A percentile compares a stretch with the other conserved stretches of the same genome.
Evolutionary conservation across 2,329 filamentous ascomycete species (phyloP).

Genomic region (Chalaropsis thielavioides): DNA sequence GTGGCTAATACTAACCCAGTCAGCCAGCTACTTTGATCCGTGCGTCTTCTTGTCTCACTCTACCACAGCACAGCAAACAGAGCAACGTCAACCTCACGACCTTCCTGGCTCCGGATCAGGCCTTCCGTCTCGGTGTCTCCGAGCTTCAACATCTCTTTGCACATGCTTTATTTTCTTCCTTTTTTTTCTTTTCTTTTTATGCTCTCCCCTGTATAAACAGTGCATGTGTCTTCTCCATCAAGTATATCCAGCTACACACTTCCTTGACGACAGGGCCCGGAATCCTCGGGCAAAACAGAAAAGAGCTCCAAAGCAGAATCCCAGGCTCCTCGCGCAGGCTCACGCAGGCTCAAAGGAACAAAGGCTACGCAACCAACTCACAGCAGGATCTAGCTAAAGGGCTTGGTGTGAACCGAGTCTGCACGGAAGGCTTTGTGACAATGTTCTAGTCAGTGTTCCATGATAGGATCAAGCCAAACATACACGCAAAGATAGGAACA

Average conservation of each 20-base stretch:
- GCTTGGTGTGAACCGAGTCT: not conserved
- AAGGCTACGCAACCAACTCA: not conserved
- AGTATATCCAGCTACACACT: not conserved
- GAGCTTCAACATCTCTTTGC: not conserved
- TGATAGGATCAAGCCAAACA: not conserved
- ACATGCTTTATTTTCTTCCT: not conserved
- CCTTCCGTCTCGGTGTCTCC: not conserved
- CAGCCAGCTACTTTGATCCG: not conserved
- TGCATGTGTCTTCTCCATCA: not conserved
- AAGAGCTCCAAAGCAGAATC: not conserved
- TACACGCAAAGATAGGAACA: not conserved
- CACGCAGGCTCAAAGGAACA: not conserved
- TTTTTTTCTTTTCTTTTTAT: not conserved
- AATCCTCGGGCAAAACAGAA: not conserved
- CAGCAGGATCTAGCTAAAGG: not conserved
- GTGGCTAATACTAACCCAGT: not conserved
- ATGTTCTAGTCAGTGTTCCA: slow-evolving; percentile 3
- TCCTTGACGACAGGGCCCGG: not conserved
- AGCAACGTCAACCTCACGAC: not conserved
- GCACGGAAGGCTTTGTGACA: slow-evolving; percentile 2
- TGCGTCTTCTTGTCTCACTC: not conserved
- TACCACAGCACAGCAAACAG: not conserved
- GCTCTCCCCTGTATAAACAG: not conserved
- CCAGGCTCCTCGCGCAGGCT: too few species aligned
- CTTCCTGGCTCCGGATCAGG: not conserved